Evolutionary conservation across 2,329 filamentous ascomycete genomes (phyloP).

Genomic region (Monilinia laxa): DNA sequence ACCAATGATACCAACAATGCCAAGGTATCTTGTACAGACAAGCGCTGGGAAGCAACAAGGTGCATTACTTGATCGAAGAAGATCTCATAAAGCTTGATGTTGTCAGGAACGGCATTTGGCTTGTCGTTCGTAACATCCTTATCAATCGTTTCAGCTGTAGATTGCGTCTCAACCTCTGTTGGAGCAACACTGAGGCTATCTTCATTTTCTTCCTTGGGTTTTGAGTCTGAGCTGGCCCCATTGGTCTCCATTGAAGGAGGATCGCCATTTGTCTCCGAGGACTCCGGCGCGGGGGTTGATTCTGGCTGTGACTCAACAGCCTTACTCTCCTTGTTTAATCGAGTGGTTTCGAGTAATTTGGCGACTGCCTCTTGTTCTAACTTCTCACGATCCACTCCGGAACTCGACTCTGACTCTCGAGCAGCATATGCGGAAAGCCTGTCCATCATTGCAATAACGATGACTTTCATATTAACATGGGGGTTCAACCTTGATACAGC

Average conservation of each 20-base stretch:
- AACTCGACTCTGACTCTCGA: slow-evolving; percentile 73
- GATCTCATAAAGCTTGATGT: slow-evolving; percentile 91
- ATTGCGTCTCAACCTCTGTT: slow-evolving; percentile 32
- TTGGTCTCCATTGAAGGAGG: slow-evolving; percentile 28
- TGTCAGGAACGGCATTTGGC: slow-evolving; percentile 61
- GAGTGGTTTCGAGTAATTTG: slow-evolving; percentile 74
- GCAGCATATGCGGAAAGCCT: slow-evolving; percentile 92
- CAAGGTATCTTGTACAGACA: slow-evolving; percentile 93
- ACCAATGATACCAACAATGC: slow-evolving; percentile 89
- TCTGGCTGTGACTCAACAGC: slow-evolving; percentile 25
- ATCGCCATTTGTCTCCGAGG: slow-evolving; percentile 40
- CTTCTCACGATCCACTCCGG: slow-evolving; percentile 69
- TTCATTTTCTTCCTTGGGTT: slow-evolving; percentile 42
- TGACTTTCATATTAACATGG: slow-evolving; percentile 95
- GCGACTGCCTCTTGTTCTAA: slow-evolving; percentile 81
- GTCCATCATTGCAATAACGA: slow-evolving; percentile 98
- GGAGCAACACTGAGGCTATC: slow-evolving; percentile 50
- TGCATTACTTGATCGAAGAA: slow-evolving; percentile 97
- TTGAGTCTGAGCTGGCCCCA: slow-evolving; percentile 41
- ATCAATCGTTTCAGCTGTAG: slow-evolving; percentile 26
- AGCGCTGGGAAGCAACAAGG: slow-evolving; percentile 83
- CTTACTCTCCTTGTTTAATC: slow-evolving; percentile 58
- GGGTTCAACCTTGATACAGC: slow-evolving; percentile 92
- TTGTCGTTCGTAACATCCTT: slow-evolving; percentile 46
- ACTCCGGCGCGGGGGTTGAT: slow-evolving; percentile 11